phyloP scores from a whole-genome alignment of 2,329 filamentous ascomycete species.

The Celoporthe dispersa region DNA sequence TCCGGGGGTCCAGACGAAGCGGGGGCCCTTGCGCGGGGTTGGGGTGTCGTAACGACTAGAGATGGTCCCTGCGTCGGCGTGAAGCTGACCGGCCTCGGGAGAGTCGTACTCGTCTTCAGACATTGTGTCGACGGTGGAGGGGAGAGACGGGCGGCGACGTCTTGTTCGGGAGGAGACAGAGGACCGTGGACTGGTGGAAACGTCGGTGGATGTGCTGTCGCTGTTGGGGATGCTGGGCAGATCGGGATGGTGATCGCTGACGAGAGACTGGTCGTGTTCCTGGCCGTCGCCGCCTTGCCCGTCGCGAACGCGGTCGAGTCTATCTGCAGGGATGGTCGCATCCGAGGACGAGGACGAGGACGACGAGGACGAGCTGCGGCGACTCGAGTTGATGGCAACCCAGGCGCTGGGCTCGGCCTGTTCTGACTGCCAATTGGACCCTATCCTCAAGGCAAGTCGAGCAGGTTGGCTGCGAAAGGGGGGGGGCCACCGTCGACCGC shows the following conservation, averaged over 20 bases:
- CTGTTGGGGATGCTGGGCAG: conserved; percentile 31
- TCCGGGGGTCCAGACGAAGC: conserved; percentile 64
- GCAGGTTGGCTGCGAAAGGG: conserved; percentile 11
- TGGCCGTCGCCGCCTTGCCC: neutral
- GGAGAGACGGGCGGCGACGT: conserved; percentile 17
- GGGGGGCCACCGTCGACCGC: conserved; percentile 11
- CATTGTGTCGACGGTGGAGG: conserved; percentile 33
- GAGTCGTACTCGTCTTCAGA: conserved; percentile 39
- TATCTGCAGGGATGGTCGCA: neutral
- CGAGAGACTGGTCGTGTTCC: conserved; percentile 38
- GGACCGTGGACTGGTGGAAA: conserved; percentile 4
- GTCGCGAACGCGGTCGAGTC: conserved; percentile 1
- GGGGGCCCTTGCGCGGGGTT: conserved; percentile 45
- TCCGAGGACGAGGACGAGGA: conserved; percentile 8
- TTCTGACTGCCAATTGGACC: conserved; percentile 17
- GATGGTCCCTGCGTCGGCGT: conserved; percentile 25
- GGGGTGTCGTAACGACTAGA: conserved; percentile 34
- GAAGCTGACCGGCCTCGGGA: conserved; percentile 29
- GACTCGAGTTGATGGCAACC: conserved; percentile 22
- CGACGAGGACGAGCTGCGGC: neutral
- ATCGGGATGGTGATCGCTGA: conserved; percentile 48
- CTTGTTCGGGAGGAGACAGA: conserved; percentile 11
- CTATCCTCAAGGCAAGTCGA: conserved; percentile 22
- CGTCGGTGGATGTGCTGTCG: neutral
- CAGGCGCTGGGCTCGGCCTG: conserved; percentile 21